A percentile compares a stretch with the other conserved stretches of the same genome.
Conservation (phyloP, 768 basidiomycete genomes). For the Leccinum rimulosum region DNA sequence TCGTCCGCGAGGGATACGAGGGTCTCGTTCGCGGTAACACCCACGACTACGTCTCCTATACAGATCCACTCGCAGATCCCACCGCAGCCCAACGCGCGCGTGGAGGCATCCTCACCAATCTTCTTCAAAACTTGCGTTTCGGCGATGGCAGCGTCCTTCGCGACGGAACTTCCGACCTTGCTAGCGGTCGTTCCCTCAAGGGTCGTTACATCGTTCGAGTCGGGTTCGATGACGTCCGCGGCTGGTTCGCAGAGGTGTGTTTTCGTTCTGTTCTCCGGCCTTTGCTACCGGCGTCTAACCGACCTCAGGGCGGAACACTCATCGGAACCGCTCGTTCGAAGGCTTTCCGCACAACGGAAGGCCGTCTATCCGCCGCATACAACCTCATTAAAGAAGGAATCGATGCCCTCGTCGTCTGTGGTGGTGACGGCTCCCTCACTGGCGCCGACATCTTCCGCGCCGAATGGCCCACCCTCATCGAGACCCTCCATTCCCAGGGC, state of each 20-base stretch:
- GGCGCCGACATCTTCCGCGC: conserved; percentile 92
- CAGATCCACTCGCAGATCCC: conserved; percentile 31
- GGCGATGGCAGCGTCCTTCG: conserved; percentile 75
- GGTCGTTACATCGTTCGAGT: conserved; percentile 92
- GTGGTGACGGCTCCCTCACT: conserved; percentile 95
- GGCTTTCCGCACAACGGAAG: conserved; percentile 82
- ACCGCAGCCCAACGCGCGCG: conserved; percentile 14
- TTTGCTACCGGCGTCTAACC: neutral
- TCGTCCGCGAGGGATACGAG: conserved; percentile 98
- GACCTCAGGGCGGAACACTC: conserved; percentile 79
- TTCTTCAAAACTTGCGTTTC: conserved; percentile 76
- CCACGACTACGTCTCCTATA: conserved; percentile 30
- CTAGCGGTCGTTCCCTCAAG: conserved; percentile 69
- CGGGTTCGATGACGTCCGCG: conserved; percentile 97
- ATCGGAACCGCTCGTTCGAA: conserved; percentile 91
- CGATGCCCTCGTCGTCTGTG: conserved; percentile 94
- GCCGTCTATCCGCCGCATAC: conserved; percentile 81
- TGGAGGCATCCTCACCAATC: conserved; percentile 30
- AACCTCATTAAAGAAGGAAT: conserved; percentile 97
- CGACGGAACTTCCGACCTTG: conserved; percentile 79
- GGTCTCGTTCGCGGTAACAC: conserved; percentile 90
- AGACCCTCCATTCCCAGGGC: conserved; percentile 64
- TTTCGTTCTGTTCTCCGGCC: neutral
- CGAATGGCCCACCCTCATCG: conserved; percentile 90
- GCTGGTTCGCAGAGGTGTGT: conserved; percentile 86